A percentile compares a stretch with the other conserved stretches of the same genome.
Conservation (phyloP, 805 yeast genomes). For the Candida pseudofarinosa region DNA sequence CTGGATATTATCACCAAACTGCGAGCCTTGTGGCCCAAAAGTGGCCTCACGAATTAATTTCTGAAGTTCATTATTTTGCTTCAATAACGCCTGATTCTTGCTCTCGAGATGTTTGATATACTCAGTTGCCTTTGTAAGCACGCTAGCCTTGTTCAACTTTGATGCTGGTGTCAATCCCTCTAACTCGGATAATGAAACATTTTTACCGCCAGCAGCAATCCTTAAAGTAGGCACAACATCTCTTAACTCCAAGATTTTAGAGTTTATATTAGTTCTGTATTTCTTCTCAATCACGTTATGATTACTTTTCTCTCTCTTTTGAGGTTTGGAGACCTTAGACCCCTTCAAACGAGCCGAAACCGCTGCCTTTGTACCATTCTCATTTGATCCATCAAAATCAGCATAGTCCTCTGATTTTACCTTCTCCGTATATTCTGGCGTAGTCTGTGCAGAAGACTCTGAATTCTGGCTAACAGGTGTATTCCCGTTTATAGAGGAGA, state of each 20-base stretch:
- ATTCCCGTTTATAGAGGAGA: slow-evolving; percentile 13
- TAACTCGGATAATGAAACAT: slow-evolving; percentile 42
- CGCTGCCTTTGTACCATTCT: neutral
- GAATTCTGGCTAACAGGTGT: slow-evolving; percentile 17
- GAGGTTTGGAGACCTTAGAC: slow-evolving; percentile 39
- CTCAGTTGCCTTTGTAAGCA: slow-evolving; percentile 71
- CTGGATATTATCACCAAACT: slow-evolving; percentile 7
- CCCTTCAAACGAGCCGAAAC: neutral
- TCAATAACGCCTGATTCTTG: slow-evolving; percentile 48
- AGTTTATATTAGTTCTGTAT: slow-evolving; percentile 72
- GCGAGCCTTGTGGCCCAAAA: slow-evolving; percentile 4
- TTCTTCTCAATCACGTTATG: slow-evolving; percentile 82
- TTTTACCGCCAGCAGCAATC: slow-evolving; percentile 50
- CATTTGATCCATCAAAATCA: neutral
- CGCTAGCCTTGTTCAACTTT: slow-evolving; percentile 74
- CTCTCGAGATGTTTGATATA: slow-evolving; percentile 69
- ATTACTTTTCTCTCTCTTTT: slow-evolving; percentile 54
- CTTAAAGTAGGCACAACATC: slow-evolving; percentile 77
- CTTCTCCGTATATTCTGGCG: slow-evolving; percentile 11
- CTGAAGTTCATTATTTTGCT: slow-evolving; percentile 44
- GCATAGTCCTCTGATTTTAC: neutral
- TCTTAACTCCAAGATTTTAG: slow-evolving; percentile 62
- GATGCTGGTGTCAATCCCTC: slow-evolving; percentile 77
- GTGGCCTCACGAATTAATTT: slow-evolving; percentile 32
- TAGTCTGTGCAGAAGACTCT: slow-evolving; percentile 18